These are phyloP conservation scores for Parsonsia alboflavescens DNA, from an alignment of 257 asterid species.

Conservation along the genomic window DNA sequence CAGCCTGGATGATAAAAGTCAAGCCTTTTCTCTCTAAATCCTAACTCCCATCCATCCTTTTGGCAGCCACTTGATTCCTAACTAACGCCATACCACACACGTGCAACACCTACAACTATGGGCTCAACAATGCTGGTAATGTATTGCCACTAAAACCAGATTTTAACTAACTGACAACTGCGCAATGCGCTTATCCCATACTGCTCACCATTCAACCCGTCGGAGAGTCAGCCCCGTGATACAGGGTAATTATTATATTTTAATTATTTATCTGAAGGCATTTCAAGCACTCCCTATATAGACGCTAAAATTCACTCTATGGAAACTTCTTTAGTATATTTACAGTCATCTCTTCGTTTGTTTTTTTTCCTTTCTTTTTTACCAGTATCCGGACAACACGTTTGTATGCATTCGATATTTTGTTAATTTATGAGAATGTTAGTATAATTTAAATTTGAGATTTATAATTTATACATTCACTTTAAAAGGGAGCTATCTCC, in stretches of 20 bases:
- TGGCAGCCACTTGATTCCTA: not conserved
- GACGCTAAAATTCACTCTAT: no score
- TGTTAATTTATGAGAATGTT: no score
- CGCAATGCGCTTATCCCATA: not conserved
- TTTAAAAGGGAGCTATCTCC: no score
- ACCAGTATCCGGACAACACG: no score
- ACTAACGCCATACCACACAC: not conserved
- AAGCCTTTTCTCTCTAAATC: not conserved
- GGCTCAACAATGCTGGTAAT: not conserved
- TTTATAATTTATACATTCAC: no score
- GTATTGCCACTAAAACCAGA: not conserved
- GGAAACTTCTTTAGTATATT: no score
- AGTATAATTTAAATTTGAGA: no score
- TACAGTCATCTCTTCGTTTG: no score
- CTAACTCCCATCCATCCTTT: not conserved
- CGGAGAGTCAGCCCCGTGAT: not conserved
- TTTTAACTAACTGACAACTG: not conserved
- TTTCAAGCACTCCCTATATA: no score
- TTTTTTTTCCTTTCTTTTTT: no score
- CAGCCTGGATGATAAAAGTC: slow-evolving; percentile 5
- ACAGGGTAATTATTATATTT: not conserved
- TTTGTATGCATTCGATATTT: no score
- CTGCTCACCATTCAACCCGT: not conserved
- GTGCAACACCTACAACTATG: not conserved
- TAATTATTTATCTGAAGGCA: no score